A percentile compares a stretch with the other conserved stretches of the same genome.
These are phyloP conservation scores for Anthracocystis panici-leucophaei DNA, from an alignment of 1,284 basidiomycete species.

Conservation along the genomic window DNA sequence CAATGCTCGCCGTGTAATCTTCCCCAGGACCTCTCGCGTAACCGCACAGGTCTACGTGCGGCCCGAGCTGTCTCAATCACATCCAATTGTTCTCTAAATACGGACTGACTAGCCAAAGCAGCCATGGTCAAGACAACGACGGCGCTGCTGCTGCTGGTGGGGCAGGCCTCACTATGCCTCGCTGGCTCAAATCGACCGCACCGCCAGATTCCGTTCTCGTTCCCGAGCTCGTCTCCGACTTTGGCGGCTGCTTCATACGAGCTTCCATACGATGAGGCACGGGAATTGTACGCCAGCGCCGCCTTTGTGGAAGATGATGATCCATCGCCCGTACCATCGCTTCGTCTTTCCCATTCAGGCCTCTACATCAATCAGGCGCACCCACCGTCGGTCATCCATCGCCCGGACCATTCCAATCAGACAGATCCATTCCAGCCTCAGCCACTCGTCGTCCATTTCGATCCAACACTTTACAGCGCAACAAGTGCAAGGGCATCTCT, in stretches of 20 bases:
- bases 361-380: conserved; percentile 56
- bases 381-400: conserved; percentile 23
- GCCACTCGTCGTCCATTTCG: conserved; percentile 47
- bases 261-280: conserved; percentile 8
- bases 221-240: conserved; percentile 13
- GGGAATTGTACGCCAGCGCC: conserved; percentile 9
- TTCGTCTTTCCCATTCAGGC: conserved; percentile 53
- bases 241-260: conserved; percentile 7
- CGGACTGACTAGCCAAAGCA: background rate
- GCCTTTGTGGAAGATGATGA: conserved; percentile 42
- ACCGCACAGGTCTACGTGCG: conserved; percentile 1
- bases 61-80: background rate
- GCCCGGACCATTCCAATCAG: conserved; percentile 27
- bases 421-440: conserved; percentile 35
- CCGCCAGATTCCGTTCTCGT: conserved; percentile 39
- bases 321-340: conserved; percentile 27
- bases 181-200: conserved; percentile 28
- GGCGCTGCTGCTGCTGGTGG: conserved; percentile 9
- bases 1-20: conserved; percentile 1
- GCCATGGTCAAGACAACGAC: conserved; percentile 11
- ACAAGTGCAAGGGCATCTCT: conserved; percentile 21
- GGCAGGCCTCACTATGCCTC: conserved; percentile 8
- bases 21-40: background rate
- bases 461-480: conserved; percentile 25
- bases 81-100: background rate